A percentile compares a stretch with the other conserved stretches of the same genome.
Conservation (phyloP, 192 early-diverging fungal species). For the Umbelopsis sp. region DNA sequence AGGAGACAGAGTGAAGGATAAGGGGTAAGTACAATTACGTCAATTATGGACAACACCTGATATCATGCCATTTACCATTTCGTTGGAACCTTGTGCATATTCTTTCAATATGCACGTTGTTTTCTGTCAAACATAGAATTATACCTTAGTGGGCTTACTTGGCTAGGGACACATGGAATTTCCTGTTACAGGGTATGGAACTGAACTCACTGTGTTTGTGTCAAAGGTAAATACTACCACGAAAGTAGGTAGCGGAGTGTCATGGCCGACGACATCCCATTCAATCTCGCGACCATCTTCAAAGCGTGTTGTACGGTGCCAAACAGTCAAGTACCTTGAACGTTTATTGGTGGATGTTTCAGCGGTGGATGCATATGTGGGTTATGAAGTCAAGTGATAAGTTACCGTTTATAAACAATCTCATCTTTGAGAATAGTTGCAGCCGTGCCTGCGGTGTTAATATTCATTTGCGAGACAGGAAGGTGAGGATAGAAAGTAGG, state of each 20-base stretch:
- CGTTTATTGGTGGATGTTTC: background rate
- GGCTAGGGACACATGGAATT: background rate
- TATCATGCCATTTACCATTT: slow-evolving; percentile 38
- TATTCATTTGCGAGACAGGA: slow-evolving; percentile 18
- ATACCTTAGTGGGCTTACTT: background rate
- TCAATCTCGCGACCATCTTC: slow-evolving; percentile 51
- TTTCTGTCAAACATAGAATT: slow-evolving; percentile 37
- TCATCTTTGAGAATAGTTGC: slow-evolving; percentile 41
- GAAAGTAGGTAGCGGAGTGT: slow-evolving; percentile 48
- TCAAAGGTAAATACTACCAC: slow-evolving; percentile 51
- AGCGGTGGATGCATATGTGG: background rate
- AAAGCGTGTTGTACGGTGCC: slow-evolving; percentile 40
- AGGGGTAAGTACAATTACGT: background rate
- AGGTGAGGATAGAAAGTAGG: background rate
- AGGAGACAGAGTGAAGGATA: background rate
- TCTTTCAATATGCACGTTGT: slow-evolving; percentile 59
- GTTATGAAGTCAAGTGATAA: background rate
- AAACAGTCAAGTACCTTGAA: slow-evolving; percentile 40
- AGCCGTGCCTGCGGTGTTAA: slow-evolving; percentile 41
- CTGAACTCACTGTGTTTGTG: slow-evolving; percentile 41
- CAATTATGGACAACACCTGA: background rate
- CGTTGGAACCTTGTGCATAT: slow-evolving; percentile 61
- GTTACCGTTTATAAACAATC: slow-evolving; percentile 47
- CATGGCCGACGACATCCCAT: slow-evolving; percentile 58
- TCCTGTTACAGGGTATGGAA: background rate